Conservation (phyloP, 192 early-diverging fungal genomes). For the Kappamyces sp. region DNA sequence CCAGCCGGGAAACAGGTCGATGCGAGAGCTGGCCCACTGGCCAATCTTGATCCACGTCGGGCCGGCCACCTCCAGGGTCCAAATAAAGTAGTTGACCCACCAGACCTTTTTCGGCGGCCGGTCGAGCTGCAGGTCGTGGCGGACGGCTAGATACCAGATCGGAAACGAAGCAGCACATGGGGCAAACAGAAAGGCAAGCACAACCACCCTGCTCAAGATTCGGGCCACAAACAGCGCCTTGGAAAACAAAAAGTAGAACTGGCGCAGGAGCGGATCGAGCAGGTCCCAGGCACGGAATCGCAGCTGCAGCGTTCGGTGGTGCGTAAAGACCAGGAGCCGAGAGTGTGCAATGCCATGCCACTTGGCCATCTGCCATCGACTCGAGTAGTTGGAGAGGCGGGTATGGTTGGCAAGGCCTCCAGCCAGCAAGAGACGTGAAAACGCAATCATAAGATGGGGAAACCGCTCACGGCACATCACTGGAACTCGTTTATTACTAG, state of each 20-base stretch:
- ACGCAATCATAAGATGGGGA: too few species aligned
- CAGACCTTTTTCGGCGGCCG: constrained; percentile 38
- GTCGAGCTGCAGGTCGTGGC: neutral
- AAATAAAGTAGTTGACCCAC: constrained; percentile 80
- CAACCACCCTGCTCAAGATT: neutral
- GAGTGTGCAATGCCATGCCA: too few species aligned
- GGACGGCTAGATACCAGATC: neutral
- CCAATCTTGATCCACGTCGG: constrained; percentile 95
- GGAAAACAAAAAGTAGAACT: constrained; percentile 1
- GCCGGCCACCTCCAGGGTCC: constrained; percentile 76
- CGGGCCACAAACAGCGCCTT: too few species aligned
- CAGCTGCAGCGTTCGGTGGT: too few species aligned
- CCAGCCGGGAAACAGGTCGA: constrained; percentile 74
- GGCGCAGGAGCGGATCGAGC: neutral
- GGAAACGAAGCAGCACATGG: constrained; percentile 10
- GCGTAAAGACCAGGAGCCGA: too few species aligned
- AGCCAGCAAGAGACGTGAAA: too few species aligned
- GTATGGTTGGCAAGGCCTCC: too few species aligned
- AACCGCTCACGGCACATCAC: too few species aligned
- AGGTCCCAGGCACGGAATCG: too few species aligned
- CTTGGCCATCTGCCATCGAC: too few species aligned
- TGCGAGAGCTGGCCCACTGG: constrained; percentile 90
- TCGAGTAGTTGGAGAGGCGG: too few species aligned
- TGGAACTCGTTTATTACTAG: too few species aligned
- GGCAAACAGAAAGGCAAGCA: neutral